Evolutionary conservation across 371 early-diverging fungal genomes (phyloP), one percentile per base, ranked within the genome.

Genomic region (Mortierella sp.): DNA sequence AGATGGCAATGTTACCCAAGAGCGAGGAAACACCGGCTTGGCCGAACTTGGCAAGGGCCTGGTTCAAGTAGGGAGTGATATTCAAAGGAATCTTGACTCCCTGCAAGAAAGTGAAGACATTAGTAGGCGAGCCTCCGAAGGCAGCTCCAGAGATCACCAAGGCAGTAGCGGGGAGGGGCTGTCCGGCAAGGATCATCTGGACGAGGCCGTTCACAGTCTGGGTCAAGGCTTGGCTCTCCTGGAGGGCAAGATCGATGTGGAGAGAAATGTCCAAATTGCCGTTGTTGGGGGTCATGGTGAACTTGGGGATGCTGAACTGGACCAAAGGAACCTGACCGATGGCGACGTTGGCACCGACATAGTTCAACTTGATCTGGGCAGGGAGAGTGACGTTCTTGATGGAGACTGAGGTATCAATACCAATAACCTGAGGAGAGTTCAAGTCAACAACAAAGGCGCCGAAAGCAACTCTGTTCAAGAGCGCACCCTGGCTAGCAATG

Each of bases 331-430:
- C 57, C 8, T 75, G 58, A 37, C 71, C 68, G 26, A 79, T 37
- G 18, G 71, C 80, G 32, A 79, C 32, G 57, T 79, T 71, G 35
- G 75, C 62, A 24, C 80, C 80, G 20, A 75, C 80, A 39, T 79
- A 79, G 69, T 71, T 79, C 65, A 79, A 75, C 65, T 71, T 74
- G 75, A 79, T 74, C 68, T 79, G 64, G 14, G 75, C 80, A 22
- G 80, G 80, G 57, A 79, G 57, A 26, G 68, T 57, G 26, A 79
- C 35, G 62, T 74, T 71, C 75, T 71, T 74, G 72, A 79, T 45
- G 8, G 75, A 30, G 40, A 79, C 55, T 10, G 68, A 63, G 22
- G 75, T 71, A 61, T 79, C 75, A 18, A 79, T 60, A 14, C 80
- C 80, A 51, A 79, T 74, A 54, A 67, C 67, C 75, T 79, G 80